Base-by-base conservation (phyloP, 345 rosid genomes). In the Populus nigra region DNA sequence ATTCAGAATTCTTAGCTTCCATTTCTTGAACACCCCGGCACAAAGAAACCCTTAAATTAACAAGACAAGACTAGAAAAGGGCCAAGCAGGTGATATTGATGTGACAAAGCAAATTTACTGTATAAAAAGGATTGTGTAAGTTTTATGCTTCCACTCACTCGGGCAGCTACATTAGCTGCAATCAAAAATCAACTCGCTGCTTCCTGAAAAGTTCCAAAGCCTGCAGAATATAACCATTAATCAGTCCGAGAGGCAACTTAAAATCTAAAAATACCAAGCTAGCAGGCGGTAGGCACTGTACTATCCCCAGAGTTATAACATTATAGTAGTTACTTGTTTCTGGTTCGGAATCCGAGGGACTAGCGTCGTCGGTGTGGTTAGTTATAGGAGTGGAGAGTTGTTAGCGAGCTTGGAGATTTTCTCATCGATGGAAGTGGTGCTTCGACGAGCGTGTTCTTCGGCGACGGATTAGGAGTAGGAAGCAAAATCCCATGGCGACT, bases 141-240 rank as follows among this genome's bases (percentile, higher is more conserved):
- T 67, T 9, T 49, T 5, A 53, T 43, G 67, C 72, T 23, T 72
- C 16, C 29, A 85, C 97, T 83, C 98, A 25, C 25, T 25, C 25
- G 91, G 73, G 97, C 99, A 73, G 97, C 98, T 68, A 96, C 97
- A 84, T 96, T 97, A 6, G 99, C 93, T 36, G 97, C 98, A 87
- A 93, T 89, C 85, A 96, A 83, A 85, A 93, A 93, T 96, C 98
- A 65, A 87, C 98, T 86, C 90, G 84, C 81, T 90, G 96, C 90
- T 88, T 94, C 86, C 96, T 88, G 91, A 96, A 96, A 76, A 85
- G 91, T 72, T 93, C 99, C 91, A 93, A 82, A 76, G 99, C 94
- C 99, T 92, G 79, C 61, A 83, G 74, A 79, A 80, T 67, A 70
- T 5, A 80, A 76, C 45, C 75, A 70, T 11, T 18, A 67, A 71